These are phyloP conservation scores for Spathaspora arborariae DNA, from an alignment of 805 yeast genomes.

Conservation along the genomic window DNA sequence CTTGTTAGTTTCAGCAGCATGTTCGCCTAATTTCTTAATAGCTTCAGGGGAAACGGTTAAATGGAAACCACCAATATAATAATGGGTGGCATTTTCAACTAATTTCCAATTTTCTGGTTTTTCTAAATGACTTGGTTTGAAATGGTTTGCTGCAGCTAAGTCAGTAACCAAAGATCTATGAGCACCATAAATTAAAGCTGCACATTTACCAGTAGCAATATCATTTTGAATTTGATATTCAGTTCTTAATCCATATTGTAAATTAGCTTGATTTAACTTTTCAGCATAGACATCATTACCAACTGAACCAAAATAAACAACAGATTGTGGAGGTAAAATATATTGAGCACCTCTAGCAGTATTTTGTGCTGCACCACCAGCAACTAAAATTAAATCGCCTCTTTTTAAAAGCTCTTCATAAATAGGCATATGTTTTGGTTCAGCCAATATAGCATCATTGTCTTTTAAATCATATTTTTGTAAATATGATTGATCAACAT, in stretches of 20 bases:
- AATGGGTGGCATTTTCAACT: conserved; percentile 77
- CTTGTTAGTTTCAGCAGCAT: conserved; percentile 81
- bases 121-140: conserved; percentile 83
- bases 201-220: conserved; percentile 94
- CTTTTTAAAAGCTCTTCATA: conserved; percentile 69
- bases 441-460: conserved; percentile 89
- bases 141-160: conserved; percentile 96
- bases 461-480: conserved; percentile 80
- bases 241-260: conserved; percentile 82
- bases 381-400: conserved; percentile 66
- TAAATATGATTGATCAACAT: conserved; percentile 63
- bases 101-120: conserved; percentile 84
- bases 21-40: conserved; percentile 82
- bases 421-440: conserved; percentile 81
- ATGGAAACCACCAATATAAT: conserved; percentile 98
- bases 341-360: conserved; percentile 98
- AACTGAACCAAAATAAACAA: conserved; percentile 92
- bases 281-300: conserved; percentile 89
- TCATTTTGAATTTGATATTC: conserved; percentile 77
- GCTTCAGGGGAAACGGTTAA: conserved; percentile 97
- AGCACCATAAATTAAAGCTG: conserved; percentile 84
- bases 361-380: conserved; percentile 99
- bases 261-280: conserved; percentile 77
- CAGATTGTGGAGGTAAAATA: conserved; percentile 74
- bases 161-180: conserved; percentile 94